Evolutionary conservation across 805 yeast species (phyloP).

Genomic region (Pichia eremophila): DNA sequence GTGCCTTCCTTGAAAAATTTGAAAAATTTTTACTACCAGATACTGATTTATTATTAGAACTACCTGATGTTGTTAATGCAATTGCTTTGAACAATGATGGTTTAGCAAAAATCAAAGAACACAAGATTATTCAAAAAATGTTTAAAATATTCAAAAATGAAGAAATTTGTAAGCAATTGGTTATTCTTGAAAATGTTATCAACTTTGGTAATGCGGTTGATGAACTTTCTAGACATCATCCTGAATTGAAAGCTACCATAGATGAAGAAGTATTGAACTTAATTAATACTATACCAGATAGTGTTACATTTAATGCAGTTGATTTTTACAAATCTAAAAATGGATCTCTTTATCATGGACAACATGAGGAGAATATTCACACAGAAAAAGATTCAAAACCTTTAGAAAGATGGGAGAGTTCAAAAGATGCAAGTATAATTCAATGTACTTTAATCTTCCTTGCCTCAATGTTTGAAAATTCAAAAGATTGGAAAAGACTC

Average conservation of each 20-base stretch:
- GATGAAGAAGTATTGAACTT: conserved; percentile 37
- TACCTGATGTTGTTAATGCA: conserved; percentile 77
- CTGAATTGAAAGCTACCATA: conserved; percentile 55
- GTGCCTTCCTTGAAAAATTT: conserved; percentile 51
- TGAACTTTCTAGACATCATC: conserved; percentile 76
- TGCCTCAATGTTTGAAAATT: conserved; percentile 43
- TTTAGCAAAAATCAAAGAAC: conserved; percentile 40
- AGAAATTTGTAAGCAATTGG: conserved; percentile 43
- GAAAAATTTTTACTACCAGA: conserved; percentile 45
- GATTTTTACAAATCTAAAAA: conserved; percentile 34
- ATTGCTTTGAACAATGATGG: conserved; percentile 73
- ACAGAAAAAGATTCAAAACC: conserved; percentile 32
- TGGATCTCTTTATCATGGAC: conserved; percentile 32
- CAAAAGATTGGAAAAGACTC: conserved; percentile 37
- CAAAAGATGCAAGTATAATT: conserved; percentile 35
- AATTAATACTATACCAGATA: conserved; percentile 35
- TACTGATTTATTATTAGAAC: conserved; percentile 45
- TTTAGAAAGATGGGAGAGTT: conserved; percentile 45
- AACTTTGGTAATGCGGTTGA: conserved; percentile 63
- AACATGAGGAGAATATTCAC: conserved; percentile 32
- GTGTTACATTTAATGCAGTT: conserved; percentile 31
- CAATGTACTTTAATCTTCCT: conserved; percentile 44
- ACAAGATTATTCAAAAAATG: conserved; percentile 30
- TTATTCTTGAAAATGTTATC: conserved; percentile 42
- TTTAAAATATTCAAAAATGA: conserved; percentile 42